A percentile compares a stretch with the other conserved stretches of the same genome.
Conservation (phyloP, 441 rosid species). For the Metrosideros polymorpha region DNA sequence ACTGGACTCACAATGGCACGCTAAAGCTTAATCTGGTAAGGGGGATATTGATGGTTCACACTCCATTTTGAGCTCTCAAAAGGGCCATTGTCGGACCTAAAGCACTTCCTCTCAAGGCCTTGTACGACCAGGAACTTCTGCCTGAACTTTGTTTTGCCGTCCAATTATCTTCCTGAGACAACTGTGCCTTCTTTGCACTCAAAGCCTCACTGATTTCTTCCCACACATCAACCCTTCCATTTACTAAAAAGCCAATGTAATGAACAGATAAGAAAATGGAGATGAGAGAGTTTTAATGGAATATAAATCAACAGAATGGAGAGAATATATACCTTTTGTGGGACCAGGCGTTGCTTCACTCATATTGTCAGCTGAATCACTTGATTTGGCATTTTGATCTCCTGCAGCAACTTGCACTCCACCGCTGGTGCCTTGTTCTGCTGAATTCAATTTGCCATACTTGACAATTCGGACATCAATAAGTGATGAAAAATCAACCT, state of each 20-base stretch:
- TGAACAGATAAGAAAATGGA: background rate
- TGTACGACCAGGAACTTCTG: conserved; percentile 43
- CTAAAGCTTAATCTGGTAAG: background rate
- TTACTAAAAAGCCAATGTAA: conserved; percentile 23
- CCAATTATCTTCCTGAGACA: conserved; percentile 51
- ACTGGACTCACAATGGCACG: background rate
- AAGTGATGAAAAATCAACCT: conserved; percentile 72
- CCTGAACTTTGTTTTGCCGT: conserved; percentile 34
- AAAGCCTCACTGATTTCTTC: conserved; percentile 61
- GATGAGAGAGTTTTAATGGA: background rate
- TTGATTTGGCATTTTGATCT: conserved; percentile 20
- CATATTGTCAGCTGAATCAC: conserved; percentile 2
- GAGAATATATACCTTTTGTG: conserved; percentile 2
- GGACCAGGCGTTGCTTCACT: conserved; percentile 10
- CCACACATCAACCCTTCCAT: conserved; percentile 42
- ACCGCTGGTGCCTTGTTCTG: background rate
- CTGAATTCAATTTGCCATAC: conserved; percentile 5
- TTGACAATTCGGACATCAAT: conserved; percentile 56
- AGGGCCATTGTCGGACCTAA: conserved; percentile 78
- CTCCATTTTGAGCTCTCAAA: conserved; percentile 55
- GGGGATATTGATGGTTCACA: conserved; percentile 7
- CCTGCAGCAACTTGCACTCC: conserved; percentile 8
- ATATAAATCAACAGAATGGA: background rate
- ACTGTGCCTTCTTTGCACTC: conserved; percentile 53
- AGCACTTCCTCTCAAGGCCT: conserved; percentile 58